Evolutionary conservation across 1,284 basidiomycete species (phyloP).

Genomic region (Termitomyces sp.): DNA sequence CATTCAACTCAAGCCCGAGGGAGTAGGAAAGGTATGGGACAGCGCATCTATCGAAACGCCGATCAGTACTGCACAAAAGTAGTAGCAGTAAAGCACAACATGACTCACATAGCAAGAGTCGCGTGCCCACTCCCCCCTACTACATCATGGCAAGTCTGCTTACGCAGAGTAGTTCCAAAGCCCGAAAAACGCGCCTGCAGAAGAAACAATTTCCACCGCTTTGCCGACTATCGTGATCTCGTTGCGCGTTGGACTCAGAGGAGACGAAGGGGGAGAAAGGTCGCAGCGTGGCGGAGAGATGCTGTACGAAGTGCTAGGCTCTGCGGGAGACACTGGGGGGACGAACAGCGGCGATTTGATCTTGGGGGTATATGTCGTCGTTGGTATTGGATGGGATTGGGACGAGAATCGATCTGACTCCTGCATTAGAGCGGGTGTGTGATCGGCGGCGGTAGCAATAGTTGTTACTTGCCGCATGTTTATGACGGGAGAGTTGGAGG

Average conservation of each 20-base stretch:
- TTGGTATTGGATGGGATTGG: slow-evolving; percentile 10
- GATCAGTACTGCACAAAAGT: background rate
- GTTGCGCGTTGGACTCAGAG: slow-evolving; percentile 14
- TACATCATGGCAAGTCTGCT: background rate
- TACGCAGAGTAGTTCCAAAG: slow-evolving; percentile 33
- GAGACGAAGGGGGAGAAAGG: slow-evolving; percentile 8
- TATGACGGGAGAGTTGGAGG: slow-evolving; percentile 44
- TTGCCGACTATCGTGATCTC: slow-evolving; percentile 53
- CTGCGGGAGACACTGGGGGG: slow-evolving; percentile 19
- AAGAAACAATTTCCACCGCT: slow-evolving; percentile 65
- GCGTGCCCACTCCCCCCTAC: background rate
- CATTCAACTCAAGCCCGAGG: too few species aligned
- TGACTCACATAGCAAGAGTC: slow-evolving; percentile 1
- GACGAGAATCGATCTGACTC: slow-evolving; percentile 1
- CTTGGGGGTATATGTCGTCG: slow-evolving; percentile 14
- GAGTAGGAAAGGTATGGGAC: background rate
- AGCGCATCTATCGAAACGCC: background rate
- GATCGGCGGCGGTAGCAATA: background rate
- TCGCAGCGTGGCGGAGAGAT: slow-evolving; percentile 17
- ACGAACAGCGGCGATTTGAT: slow-evolving; percentile 18
- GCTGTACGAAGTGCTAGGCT: slow-evolving; percentile 24
- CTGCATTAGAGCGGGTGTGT: slow-evolving; percentile 1
- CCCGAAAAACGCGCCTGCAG: slow-evolving; percentile 59
- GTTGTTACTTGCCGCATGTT: slow-evolving; percentile 21
- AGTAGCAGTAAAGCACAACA: background rate